These are phyloP conservation scores for Hanseniaspora vineae DNA, from an alignment of 805 yeast genomes.

Conservation along the genomic window DNA sequence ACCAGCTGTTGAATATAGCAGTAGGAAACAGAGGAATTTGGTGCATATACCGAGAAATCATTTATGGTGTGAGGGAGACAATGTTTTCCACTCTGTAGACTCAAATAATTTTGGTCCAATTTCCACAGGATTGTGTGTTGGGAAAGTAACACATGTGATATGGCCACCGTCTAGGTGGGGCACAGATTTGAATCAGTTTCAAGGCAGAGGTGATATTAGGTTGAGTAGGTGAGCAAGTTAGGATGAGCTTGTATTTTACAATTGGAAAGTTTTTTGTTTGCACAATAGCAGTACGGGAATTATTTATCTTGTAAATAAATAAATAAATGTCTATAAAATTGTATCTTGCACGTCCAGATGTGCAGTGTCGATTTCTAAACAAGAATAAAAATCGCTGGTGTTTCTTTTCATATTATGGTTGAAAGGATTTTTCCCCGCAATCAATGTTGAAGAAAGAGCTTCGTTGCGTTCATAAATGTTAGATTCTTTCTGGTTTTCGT, in stretches of 20 bases:
- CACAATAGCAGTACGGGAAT: too few species aligned
- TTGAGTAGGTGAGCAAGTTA: background rate
- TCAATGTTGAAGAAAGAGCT: too few species aligned
- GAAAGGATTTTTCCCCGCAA: too few species aligned
- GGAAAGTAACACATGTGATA: conserved; percentile 54
- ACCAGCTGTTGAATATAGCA: conserved; percentile 14
- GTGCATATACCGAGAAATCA: conserved; percentile 67
- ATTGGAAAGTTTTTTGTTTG: too few species aligned
- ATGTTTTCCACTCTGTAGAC: conserved; percentile 64
- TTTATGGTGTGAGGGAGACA: conserved; percentile 93
- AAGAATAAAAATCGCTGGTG: too few species aligned
- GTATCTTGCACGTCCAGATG: too few species aligned
- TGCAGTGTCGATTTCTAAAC: too few species aligned
- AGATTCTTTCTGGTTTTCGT: background rate
- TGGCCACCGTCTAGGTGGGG: conserved; percentile 60
- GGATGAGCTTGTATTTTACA: background rate
- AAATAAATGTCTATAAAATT: too few species aligned
- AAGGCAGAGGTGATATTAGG: conserved; percentile 13
- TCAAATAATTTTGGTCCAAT: conserved; percentile 84
- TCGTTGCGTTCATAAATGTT: too few species aligned
- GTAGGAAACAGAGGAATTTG: conserved; percentile 29
- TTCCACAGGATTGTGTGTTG: conserved; percentile 66
- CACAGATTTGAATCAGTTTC: conserved; percentile 12
- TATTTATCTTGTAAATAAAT: too few species aligned
- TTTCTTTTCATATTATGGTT: too few species aligned